phyloP scores from a whole-genome alignment of 148 eudicot species.

The Fagopyrum esculentum region DNA sequence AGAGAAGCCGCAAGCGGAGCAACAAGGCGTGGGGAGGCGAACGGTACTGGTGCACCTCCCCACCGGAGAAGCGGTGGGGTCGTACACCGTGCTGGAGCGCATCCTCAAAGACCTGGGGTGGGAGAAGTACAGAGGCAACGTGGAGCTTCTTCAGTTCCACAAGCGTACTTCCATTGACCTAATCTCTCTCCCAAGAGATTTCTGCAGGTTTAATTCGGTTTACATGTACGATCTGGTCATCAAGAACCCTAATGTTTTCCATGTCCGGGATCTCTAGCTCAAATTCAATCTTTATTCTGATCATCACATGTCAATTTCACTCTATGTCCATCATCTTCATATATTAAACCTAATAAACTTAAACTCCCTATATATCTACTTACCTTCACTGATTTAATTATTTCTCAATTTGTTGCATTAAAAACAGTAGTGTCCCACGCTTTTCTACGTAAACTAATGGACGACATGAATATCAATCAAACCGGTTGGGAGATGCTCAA shows the following conservation, averaged over 20 bases:
- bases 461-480: no score
- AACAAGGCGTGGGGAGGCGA: neutral
- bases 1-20: neutral
- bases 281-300: neutral
- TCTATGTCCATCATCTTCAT: no score
- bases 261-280: neutral
- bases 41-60: neutral
- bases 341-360: no score
- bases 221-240: neutral
- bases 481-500: no score
- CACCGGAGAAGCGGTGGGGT: neutral
- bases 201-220: constrained; percentile 1
- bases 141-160: neutral
- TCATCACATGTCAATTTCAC: neutral
- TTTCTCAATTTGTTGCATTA: no score
- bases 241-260: neutral
- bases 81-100: neutral
- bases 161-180: neutral
- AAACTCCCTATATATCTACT: no score
- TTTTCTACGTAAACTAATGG: no score
- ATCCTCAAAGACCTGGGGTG: neutral
- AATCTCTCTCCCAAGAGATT: neutral
- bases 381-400: no score
- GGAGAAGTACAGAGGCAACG: neutral
- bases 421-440: no score